Conservation (phyloP, 1,284 basidiomycete genomes). For the Leccinum griseonigrum region DNA sequence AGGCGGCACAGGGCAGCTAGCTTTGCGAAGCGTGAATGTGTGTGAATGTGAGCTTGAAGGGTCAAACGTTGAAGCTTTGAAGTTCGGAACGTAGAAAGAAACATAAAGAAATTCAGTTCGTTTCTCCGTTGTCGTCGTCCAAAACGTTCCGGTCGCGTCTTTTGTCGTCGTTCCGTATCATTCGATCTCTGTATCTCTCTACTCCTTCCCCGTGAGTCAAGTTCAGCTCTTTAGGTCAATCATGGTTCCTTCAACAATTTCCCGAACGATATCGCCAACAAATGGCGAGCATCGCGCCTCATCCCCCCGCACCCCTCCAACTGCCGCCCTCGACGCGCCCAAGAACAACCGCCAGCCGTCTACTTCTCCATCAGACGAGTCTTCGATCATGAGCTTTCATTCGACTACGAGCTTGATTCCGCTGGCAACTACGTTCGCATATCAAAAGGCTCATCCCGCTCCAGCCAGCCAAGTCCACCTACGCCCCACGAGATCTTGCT, state of each 20-base stretch:
- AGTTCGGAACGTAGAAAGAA: conserved; percentile 23
- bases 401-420: conserved; percentile 62
- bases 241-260: conserved; percentile 21
- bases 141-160: conserved; percentile 22
- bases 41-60: background rate
- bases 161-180: conserved; percentile 5
- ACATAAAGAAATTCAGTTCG: conserved; percentile 30
- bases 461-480: conserved; percentile 38
- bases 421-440: conserved; percentile 59
- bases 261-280: conserved; percentile 32
- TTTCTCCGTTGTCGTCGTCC: conserved; percentile 13
- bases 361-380: conserved; percentile 54
- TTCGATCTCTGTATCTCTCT: background rate
- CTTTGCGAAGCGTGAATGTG: background rate
- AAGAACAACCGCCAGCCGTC: conserved; percentile 35
- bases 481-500: conserved; percentile 34
- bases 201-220: conserved; percentile 17
- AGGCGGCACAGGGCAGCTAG: background rate
- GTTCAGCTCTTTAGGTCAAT: conserved; percentile 11
- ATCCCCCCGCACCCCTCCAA: conserved; percentile 31
- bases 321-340: conserved; percentile 24
- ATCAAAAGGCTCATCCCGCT: conserved; percentile 40
- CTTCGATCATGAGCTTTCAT: conserved; percentile 68
- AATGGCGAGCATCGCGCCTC: conserved; percentile 32
- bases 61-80: no score